These are phyloP conservation scores for Acer negundo DNA, from an alignment of 345 rosid species.

Conservation along the genomic window DNA sequence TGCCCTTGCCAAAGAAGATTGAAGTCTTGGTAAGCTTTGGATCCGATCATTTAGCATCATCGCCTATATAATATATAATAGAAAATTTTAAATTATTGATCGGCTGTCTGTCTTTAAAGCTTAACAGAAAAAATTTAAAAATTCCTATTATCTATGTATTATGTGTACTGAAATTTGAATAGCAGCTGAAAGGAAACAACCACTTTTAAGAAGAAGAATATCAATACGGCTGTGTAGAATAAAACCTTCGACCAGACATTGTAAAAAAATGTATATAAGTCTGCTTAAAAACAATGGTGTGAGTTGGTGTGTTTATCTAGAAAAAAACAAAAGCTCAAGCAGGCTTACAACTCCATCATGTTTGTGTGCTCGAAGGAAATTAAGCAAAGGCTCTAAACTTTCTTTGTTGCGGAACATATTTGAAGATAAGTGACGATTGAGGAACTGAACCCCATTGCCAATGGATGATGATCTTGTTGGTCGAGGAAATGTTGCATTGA, in stretches of 20 bases:
- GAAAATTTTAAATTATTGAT: background rate
- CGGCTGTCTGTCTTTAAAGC: background rate
- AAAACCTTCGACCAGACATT: background rate
- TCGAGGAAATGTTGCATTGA: slow-evolving; percentile 36
- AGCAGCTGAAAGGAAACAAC: background rate
- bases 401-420: slow-evolving; percentile 36
- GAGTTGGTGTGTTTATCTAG: background rate
- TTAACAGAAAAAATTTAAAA: background rate
- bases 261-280: background rate
- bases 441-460: slow-evolving; percentile 46
- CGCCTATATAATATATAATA: slow-evolving; percentile 31
- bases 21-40: slow-evolving; percentile 43
- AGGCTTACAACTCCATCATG: slow-evolving; percentile 34
- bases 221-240: background rate
- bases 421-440: slow-evolving; percentile 34
- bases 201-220: background rate
- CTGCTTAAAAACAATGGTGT: background rate
- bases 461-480: slow-evolving; percentile 37
- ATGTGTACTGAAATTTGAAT: background rate
- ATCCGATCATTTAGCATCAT: slow-evolving; percentile 67
- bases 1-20: slow-evolving; percentile 53
- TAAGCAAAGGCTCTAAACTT: slow-evolving; percentile 41
- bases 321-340: background rate
- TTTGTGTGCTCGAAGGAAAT: slow-evolving; percentile 34
- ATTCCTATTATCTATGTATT: background rate